phyloP scores from a whole-genome alignment of 805 yeast genomes.

The Barnettozyma sucrosica region DNA sequence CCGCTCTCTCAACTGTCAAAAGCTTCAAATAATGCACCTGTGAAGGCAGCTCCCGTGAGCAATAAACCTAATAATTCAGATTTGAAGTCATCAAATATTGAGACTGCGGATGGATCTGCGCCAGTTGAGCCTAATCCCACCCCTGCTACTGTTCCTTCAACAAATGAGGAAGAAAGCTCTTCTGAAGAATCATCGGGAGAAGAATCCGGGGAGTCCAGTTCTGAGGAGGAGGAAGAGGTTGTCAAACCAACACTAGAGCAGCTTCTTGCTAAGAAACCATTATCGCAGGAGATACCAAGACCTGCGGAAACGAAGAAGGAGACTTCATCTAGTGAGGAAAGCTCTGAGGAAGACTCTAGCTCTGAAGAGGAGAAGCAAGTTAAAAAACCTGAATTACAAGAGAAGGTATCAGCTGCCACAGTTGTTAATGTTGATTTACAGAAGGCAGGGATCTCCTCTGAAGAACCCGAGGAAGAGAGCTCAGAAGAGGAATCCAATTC shows the following conservation, averaged over 20 bases:
- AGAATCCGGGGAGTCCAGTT: not conserved
- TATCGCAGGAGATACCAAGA: constrained; percentile 18
- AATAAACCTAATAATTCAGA: not conserved
- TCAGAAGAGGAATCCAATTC: not conserved
- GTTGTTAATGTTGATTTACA: not conserved
- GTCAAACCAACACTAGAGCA: not conserved
- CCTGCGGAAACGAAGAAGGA: constrained; percentile 11
- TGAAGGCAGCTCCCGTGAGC: not conserved
- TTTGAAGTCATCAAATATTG: not conserved
- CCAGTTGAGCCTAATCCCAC: not conserved
- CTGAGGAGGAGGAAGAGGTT: not conserved
- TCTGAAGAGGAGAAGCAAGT: constrained; percentile 1
- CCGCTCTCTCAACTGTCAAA: not conserved
- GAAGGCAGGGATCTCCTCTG: not conserved
- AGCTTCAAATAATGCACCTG: not conserved
- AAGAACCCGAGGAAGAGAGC: not conserved
- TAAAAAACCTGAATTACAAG: not conserved
- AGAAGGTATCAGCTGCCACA: not conserved
- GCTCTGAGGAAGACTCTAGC: not conserved
- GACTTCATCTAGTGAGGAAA: not conserved
- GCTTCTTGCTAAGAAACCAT: not conserved
- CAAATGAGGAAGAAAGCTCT: not conserved
- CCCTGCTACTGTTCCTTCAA: not conserved
- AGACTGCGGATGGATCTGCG: not conserved
- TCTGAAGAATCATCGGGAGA: constrained; percentile 1